phyloP scores from a whole-genome alignment of 1,139 yeast species.

The Candida mesenterica region DNA sequence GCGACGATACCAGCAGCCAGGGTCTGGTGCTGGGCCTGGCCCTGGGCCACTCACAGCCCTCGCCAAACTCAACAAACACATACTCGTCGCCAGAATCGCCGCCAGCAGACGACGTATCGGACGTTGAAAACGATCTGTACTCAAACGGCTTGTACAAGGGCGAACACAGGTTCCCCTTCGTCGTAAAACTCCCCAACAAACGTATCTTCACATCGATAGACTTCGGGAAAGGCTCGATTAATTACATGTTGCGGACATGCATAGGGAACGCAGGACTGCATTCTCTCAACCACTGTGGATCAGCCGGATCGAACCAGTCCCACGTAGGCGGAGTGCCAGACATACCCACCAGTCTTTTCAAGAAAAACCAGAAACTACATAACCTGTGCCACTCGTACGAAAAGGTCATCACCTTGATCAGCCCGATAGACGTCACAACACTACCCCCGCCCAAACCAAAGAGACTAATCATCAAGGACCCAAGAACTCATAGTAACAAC shows the following conservation, averaged over 20 bases:
- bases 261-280: constrained; percentile 31
- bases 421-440: constrained; percentile 70
- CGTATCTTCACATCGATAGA: constrained; percentile 73
- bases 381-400: constrained; percentile 47
- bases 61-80: constrained; percentile 1
- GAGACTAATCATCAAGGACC: constrained; percentile 56
- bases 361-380: constrained; percentile 9
- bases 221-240: constrained; percentile 83
- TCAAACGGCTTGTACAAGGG: constrained; percentile 73
- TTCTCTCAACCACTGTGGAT: constrained; percentile 7
- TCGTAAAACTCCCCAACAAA: constrained; percentile 70
- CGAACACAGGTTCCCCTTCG: constrained; percentile 84
- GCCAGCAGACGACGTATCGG: constrained; percentile 12
- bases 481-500: constrained; percentile 22
- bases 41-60: not conserved
- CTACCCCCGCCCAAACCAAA: constrained; percentile 70
- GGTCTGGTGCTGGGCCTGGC: not conserved
- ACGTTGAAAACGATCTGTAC: not conserved
- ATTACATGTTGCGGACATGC: constrained; percentile 60
- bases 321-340: too few species aligned
- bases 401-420: constrained; percentile 56
- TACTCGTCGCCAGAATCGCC: constrained; percentile 1
- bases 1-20: not conserved
- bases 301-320: too few species aligned
- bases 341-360: constrained; percentile 1